A percentile compares a stretch with the other conserved stretches of the same genome.
These are phyloP conservation scores for Sporothrix globosa DNA, from an alignment of 2,329 filamentous ascomycete genomes.

Conservation along the genomic window DNA sequence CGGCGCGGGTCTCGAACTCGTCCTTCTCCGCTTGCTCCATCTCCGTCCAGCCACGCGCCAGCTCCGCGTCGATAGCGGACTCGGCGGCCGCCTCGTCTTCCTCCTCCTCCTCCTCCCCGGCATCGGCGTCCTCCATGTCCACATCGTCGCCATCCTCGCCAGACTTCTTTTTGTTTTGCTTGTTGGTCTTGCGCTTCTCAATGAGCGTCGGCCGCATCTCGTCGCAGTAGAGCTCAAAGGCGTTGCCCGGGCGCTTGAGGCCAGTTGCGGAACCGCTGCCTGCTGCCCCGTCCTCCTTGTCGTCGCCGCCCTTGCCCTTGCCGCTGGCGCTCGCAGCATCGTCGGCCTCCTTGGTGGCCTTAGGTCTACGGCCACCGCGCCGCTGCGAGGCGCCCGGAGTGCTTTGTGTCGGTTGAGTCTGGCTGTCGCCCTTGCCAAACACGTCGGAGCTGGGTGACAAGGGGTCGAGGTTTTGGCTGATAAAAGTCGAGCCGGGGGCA, in stretches of 20 bases:
- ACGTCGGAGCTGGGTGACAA: constrained; percentile 57
- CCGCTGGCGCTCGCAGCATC: constrained; percentile 38
- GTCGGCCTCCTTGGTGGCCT: constrained; percentile 41
- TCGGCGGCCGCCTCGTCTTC: constrained; percentile 23
- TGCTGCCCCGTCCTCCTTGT: not conserved
- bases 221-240: constrained; percentile 60
- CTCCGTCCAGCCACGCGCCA: constrained; percentile 59
- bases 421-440: constrained; percentile 53
- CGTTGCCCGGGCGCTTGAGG: constrained; percentile 51
- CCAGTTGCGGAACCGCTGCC: constrained; percentile 37
- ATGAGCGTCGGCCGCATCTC: constrained; percentile 53
- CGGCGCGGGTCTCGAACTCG: constrained; percentile 51
- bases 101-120: constrained; percentile 36
- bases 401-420: constrained; percentile 36
- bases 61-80: constrained; percentile 56
- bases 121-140: constrained; percentile 44
- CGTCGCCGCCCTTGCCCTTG: constrained; percentile 42
- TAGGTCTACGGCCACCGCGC: constrained; percentile 40
- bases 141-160: constrained; percentile 44
- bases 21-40: constrained; percentile 55
- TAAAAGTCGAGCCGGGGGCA: constrained; percentile 48
- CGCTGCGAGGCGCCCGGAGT: constrained; percentile 33
- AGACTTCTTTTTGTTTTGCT: constrained; percentile 37
- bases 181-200: constrained; percentile 46
- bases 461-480: constrained; percentile 52